phyloP scores from a whole-genome alignment of 495 filamentous ascomycete species.

The Wilcoxina mikolae region DNA sequence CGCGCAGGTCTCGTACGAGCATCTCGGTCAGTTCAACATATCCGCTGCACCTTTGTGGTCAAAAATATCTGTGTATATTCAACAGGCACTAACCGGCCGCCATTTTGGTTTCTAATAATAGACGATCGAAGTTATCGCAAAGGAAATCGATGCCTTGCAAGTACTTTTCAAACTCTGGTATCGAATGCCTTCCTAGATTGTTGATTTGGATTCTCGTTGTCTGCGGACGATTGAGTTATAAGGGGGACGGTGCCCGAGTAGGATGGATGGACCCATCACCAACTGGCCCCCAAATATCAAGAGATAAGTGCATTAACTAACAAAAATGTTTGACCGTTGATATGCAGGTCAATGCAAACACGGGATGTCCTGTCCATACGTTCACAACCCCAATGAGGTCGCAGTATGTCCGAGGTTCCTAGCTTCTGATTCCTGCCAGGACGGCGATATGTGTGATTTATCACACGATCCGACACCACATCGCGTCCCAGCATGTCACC shows the following conservation, averaged over 20 bases:
- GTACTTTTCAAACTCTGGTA: slow-evolving; percentile 87
- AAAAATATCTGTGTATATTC: too few relatives aligned
- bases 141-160: slow-evolving; percentile 52
- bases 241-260: neutral
- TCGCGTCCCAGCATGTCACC: slow-evolving; percentile 72
- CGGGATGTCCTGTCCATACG: slow-evolving; percentile 49
- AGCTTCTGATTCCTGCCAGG: slow-evolving; percentile 59
- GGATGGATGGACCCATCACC: neutral
- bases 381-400: slow-evolving; percentile 76
- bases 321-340: slow-evolving; percentile 12
- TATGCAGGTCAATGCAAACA: slow-evolving; percentile 28
- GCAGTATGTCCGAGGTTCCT: slow-evolving; percentile 84
- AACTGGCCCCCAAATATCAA: neutral
- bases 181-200: slow-evolving; percentile 31
- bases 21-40: slow-evolving; percentile 42
- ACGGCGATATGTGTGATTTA: slow-evolving; percentile 74
- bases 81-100: neutral
- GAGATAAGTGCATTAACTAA: slow-evolving; percentile 23
- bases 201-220: neutral
- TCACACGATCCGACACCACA: slow-evolving; percentile 82
- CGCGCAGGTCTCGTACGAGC: slow-evolving; percentile 55
- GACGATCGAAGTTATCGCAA: slow-evolving; percentile 1
- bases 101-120: neutral
- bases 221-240: neutral
- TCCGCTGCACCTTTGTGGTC: neutral